A percentile compares a stretch with the other conserved stretches of the same genome.
phyloP scores from a whole-genome alignment of 2,329 filamentous ascomycete genomes.

The Aureobasidium pullulans region DNA sequence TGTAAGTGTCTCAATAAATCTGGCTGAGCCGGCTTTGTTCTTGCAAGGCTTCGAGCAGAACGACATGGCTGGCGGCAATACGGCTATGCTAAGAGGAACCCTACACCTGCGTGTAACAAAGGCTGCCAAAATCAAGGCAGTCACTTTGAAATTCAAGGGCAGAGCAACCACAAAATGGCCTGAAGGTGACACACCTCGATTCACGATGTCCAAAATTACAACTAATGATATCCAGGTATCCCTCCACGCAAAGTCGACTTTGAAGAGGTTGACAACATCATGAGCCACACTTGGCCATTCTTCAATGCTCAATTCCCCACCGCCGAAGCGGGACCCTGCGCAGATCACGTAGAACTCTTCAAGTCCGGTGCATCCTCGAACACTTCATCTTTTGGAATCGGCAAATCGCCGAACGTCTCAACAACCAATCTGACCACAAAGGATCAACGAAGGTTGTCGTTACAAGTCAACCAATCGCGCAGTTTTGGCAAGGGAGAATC shows the following conservation, averaged over 20 bases:
- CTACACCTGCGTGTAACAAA: conserved; percentile 78
- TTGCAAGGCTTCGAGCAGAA: conserved; percentile 71
- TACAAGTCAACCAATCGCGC: conserved; percentile 73
- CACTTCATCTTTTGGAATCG: conserved; percentile 31
- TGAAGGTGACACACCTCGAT: conserved; percentile 53
- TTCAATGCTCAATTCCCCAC: conserved; percentile 69
- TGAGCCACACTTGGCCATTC: conserved; percentile 84
- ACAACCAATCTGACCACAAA: conserved; percentile 37
- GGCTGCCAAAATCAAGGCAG: conserved; percentile 83
- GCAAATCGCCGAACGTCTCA: conserved; percentile 38
- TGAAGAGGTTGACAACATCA: conserved; percentile 74
- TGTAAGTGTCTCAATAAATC: conserved; percentile 62
- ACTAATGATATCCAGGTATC: conserved; percentile 49
- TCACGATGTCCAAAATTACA: not conserved
- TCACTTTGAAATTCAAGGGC: conserved; percentile 79
- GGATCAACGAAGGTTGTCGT: conserved; percentile 61
- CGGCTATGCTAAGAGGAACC: conserved; percentile 78
- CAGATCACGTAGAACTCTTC: conserved; percentile 54
- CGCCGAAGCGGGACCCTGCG: conserved; percentile 54
- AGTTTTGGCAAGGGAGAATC: conserved; percentile 78
- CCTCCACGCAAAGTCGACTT: conserved; percentile 79
- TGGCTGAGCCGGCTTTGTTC: conserved; percentile 76
- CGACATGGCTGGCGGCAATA: conserved; percentile 55
- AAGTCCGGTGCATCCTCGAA: conserved; percentile 31
- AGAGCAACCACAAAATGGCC: conserved; percentile 91